Percentiles rank a stretch among this genome's conserved stretches.
Conservation (phyloP, 495 filamentous ascomycete species). For the Parathielavia hyrcaniae region DNA sequence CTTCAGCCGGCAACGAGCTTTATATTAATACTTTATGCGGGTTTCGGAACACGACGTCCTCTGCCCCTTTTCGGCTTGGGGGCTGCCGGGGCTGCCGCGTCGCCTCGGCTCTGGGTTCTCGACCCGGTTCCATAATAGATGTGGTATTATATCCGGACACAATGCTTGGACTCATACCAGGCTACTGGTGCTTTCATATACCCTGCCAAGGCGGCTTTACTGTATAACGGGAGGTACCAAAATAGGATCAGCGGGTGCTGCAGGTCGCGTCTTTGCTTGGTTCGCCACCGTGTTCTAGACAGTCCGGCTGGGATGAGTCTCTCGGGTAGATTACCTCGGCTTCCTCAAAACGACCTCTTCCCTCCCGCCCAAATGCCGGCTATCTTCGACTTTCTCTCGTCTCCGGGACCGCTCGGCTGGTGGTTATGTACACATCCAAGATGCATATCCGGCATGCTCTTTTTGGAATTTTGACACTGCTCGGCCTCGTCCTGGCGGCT, state of each 20-base stretch:
- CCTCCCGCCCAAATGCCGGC: not conserved
- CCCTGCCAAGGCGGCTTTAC: slow-evolving; percentile 10
- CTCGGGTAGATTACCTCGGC: not conserved
- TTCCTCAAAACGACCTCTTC: not conserved
- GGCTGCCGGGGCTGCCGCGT: not conserved
- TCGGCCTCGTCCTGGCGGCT: slow-evolving; percentile 1
- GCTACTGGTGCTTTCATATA: not conserved
- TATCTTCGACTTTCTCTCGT: not conserved
- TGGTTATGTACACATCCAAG: not conserved
- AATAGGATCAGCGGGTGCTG: slow-evolving; percentile 10
- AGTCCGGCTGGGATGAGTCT: not conserved
- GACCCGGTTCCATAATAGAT: slow-evolving; percentile 11
- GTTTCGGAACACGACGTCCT: not conserved
- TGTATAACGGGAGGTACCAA: not conserved
- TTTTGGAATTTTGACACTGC: not conserved
- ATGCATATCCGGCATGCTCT: slow-evolving; percentile 7
- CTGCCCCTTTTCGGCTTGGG: slow-evolving; percentile 8
- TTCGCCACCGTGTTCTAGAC: slow-evolving; percentile 7
- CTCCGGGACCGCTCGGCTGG: not conserved
- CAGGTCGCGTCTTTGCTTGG: not conserved
- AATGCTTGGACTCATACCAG: not conserved
- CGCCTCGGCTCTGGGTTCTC: slow-evolving; percentile 6
- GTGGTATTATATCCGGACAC: slow-evolving; percentile 13
- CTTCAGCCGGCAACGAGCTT: not conserved
- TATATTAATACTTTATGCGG: not conserved